phyloP scores from a whole-genome alignment of 345 rosid genomes.

The Psidium guajava region DNA sequence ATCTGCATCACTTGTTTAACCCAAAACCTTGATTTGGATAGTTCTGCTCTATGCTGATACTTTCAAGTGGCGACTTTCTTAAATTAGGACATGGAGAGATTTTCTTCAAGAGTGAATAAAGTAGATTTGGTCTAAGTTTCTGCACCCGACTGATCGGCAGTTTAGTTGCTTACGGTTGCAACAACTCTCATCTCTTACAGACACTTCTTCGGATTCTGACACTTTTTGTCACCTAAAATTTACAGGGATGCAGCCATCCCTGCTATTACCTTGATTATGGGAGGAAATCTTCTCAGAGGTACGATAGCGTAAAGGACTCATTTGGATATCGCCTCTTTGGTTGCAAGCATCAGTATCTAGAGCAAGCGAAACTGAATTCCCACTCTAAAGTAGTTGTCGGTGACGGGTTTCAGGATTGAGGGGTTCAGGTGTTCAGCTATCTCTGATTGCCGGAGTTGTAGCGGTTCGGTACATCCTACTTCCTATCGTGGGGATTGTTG shows the following conservation, averaged over 20 bases:
- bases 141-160: not conserved
- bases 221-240: not conserved
- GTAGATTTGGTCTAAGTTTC: not conserved
- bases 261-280: slow-evolving; percentile 24
- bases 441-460: slow-evolving; percentile 25
- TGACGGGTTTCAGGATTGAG: slow-evolving; percentile 24
- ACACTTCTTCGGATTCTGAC: not conserved
- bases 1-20: not conserved
- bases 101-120: not conserved
- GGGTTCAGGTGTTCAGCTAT: slow-evolving; percentile 6
- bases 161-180: not conserved
- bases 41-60: not conserved
- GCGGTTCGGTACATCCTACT: slow-evolving; percentile 18
- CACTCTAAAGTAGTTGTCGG: not conserved
- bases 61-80: not conserved
- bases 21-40: not conserved
- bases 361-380: not conserved
- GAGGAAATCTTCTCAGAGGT: slow-evolving; percentile 37
- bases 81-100: not conserved
- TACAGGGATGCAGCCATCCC: slow-evolving; percentile 39
- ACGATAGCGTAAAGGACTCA: not conserved
- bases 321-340: not conserved
- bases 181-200: not conserved
- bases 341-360: not conserved
- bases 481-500: slow-evolving; percentile 21